Evolutionary conservation across 441 rosid species (phyloP).

Genomic region (Croton laevigatus): DNA sequence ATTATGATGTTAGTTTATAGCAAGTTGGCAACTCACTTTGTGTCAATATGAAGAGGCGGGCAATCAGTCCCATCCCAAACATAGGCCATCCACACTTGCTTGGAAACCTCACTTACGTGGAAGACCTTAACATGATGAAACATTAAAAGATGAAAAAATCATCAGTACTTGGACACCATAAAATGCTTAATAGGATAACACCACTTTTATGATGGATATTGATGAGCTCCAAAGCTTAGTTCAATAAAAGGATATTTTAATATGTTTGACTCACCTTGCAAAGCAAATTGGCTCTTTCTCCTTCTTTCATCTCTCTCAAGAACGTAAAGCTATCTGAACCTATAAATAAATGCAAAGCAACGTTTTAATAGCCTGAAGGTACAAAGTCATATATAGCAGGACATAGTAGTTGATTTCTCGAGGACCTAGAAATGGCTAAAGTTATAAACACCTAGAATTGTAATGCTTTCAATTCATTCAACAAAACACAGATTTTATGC

Average conservation of each 20-base stretch:
- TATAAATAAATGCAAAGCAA: constrained; percentile 14
- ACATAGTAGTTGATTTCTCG: not conserved
- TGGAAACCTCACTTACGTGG: constrained; percentile 40
- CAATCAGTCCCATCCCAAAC: constrained; percentile 98
- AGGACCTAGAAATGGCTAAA: no score
- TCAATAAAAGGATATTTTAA: not conserved
- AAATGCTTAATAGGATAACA: not conserved
- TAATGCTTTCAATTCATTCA: no score
- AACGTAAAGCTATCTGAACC: constrained; percentile 42
- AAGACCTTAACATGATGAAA: constrained; percentile 50
- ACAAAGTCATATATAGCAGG: not conserved
- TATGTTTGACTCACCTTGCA: constrained; percentile 50
- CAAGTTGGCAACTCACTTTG: constrained; percentile 57
- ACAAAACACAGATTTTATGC: no score
- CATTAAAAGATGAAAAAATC: constrained; percentile 9
- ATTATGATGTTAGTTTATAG: not conserved
- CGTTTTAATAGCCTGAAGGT: constrained; percentile 7
- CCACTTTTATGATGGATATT: not conserved
- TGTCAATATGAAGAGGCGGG: constrained; percentile 44
- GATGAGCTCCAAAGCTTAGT: not conserved
- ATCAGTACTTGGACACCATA: not conserved
- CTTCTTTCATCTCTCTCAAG: constrained; percentile 61
- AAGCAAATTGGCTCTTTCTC: constrained; percentile 40
- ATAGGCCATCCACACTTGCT: constrained; percentile 45
- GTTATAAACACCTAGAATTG: no score